These are phyloP conservation scores for Umbelopsis sp. DNA, from an alignment of 192 early-diverging fungal genomes.

Conservation along the genomic window DNA sequence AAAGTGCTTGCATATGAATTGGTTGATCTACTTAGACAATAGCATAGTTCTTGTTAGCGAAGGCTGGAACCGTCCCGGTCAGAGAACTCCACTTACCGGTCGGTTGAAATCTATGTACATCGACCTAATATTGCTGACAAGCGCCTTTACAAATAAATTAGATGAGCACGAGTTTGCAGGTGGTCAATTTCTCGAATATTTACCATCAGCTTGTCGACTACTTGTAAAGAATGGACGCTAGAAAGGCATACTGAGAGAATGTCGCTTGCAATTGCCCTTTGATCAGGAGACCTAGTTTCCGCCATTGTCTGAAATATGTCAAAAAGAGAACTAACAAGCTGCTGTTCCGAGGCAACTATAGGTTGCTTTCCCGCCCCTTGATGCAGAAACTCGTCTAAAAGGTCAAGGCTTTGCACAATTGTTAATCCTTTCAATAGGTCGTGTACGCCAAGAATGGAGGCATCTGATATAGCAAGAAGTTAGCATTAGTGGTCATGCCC, in stretches of 20 bases:
- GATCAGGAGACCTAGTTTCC: conserved; percentile 1
- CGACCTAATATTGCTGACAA: background rate
- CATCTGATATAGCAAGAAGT: background rate
- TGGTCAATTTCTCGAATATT: background rate
- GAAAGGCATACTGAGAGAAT: background rate
- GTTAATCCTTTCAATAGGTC: background rate
- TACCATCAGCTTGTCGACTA: conserved; percentile 3
- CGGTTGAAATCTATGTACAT: background rate
- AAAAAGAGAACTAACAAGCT: background rate
- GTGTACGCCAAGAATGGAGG: background rate
- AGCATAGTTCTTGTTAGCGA: conserved; percentile 6
- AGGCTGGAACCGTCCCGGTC: conserved; percentile 37
- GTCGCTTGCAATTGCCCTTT: background rate
- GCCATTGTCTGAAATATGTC: background rate
- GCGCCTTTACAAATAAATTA: background rate
- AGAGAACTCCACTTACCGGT: conserved; percentile 14
- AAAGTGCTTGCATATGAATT: conserved; percentile 30
- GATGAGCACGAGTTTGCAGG: background rate
- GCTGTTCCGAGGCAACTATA: background rate
- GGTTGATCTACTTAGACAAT: conserved; percentile 23
- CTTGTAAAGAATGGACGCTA: background rate
- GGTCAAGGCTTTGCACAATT: background rate
- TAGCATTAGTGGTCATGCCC: no score
- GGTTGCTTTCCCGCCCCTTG: background rate
- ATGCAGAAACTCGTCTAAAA: background rate